Base-by-base conservation (phyloP, 805 yeast genomes). In the Aciculoconidium aculeatum region DNA sequence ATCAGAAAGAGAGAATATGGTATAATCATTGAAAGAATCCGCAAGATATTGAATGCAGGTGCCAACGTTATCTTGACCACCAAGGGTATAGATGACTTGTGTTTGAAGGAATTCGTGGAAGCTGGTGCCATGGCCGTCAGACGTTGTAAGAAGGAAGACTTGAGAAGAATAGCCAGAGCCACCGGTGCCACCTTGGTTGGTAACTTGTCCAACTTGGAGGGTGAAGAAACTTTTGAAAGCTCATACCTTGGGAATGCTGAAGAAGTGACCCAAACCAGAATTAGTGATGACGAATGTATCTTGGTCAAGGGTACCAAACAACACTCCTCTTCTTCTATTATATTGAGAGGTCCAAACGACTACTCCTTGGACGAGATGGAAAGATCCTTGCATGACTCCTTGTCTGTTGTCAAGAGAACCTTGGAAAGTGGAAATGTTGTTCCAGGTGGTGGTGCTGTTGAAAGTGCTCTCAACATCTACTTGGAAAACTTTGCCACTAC, bases 401-500 rank as follows among this genome's bases (percentile, higher is more conserved):
- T 92, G 41, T 78, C 86, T 25, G 98, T 92, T 20, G 95, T 92
- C 20, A 92, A 92, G 66, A 78, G 98, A 54, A 87, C 97, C 8
- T 71, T 94, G 43, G 98, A 92, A 60, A 77, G 90, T 49, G 97
- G 96, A 12, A 63, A 73, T 42, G 88, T 94, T 34, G 98, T 92
- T 5, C 97, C 98, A 23, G 99, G 99, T 38, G 99, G 99, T 42
- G 99, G 99, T 37, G 94, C 95, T n/a, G 98, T 92, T 19, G 99
- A 92, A 63, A 72, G 95, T 29, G 97, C 97, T 3, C 71, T 92
- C 51, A 88, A 87, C 64, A 87, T 92, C 30, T 92, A 85, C 56
- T 68, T 92, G 54, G 98, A 92, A 59, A 90, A 85, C 55, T 92
- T 92, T 59, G 98, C 98, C 28, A 92, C 97, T 6, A 87, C 97